Percentiles rank a stretch among this genome's conserved stretches.
phyloP scores from a whole-genome alignment of 768 basidiomycete species.

The Myochromella boudieri region DNA sequence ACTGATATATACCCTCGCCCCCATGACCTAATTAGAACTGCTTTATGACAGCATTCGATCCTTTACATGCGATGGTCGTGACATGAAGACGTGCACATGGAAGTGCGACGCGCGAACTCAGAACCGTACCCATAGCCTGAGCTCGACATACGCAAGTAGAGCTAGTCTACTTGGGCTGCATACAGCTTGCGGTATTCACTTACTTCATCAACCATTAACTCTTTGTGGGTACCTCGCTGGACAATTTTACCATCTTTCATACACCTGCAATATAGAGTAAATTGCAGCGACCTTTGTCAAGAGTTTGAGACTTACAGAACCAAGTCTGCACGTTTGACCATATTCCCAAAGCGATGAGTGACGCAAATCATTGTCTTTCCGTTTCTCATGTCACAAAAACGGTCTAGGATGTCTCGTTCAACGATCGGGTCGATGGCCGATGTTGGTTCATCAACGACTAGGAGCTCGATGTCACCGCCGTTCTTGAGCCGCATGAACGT shows the following conservation, averaged over 20 bases:
- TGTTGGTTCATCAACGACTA: slow-evolving; percentile 60
- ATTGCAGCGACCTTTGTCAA: too few species aligned
- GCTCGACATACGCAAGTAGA: too few species aligned
- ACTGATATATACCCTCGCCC: too few species aligned
- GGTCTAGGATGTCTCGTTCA: slow-evolving; percentile 47
- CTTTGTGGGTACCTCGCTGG: too few species aligned
- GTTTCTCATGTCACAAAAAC: slow-evolving; percentile 32
- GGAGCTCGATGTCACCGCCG: slow-evolving; percentile 40
- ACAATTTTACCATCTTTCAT: slow-evolving; percentile 11
- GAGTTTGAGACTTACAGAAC: neutral
- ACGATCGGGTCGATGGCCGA: slow-evolving; percentile 56
- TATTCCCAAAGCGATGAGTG: slow-evolving; percentile 53
- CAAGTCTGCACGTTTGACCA: slow-evolving; percentile 30
- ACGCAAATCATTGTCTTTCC: slow-evolving; percentile 59
- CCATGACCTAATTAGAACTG: too few species aligned
- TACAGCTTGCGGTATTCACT: slow-evolving; percentile 4
- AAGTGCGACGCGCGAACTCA: too few species aligned
- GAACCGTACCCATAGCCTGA: too few species aligned
- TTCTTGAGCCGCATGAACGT: slow-evolving; percentile 43
- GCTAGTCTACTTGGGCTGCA: slow-evolving; percentile 1
- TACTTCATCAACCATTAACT: too few species aligned
- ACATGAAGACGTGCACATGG: too few species aligned
- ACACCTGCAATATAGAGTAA: neutral
- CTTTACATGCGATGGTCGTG: too few species aligned
- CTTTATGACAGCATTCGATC: too few species aligned